Base-by-base conservation (phyloP, 2,329 filamentous ascomycete genomes). In the Aspergillus sp. region DNA sequence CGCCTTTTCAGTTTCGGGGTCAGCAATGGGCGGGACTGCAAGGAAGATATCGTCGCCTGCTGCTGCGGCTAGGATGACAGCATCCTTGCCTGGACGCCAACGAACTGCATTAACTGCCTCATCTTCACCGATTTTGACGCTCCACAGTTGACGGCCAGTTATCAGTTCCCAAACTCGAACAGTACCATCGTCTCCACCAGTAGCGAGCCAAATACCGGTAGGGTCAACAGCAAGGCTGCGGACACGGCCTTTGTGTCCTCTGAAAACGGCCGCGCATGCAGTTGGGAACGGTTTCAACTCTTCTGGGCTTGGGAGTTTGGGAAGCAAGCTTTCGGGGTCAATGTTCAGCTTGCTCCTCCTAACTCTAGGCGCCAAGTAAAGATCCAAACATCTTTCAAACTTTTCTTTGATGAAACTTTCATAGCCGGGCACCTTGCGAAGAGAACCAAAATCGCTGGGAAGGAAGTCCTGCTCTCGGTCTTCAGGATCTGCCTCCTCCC, bases 251-350 rank as follows among this genome's bases (percentile, higher is more conserved):
- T 91, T 86, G 70, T 99, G 95, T 11, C 93, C 93, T 62, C 86
- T 82, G 81, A 95, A 98, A 12, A 96, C 84, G 6, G 91, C 91
- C 45, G 93, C 90, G 66, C 90, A 93, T 8, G 91, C 87, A 0
- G 93, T 96, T 14, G 95, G 95, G 82, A 98, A 99, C 2, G 95
- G 95, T 69, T 91, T 91, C 57, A 99, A 82, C 69, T 99, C 93
- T 68, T 96, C 91, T 0, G 95, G 93, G 59, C 90, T 90, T 7
- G 96, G 95, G 7, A 99, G 82, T 73, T 97, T 97, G 12, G 95
- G 93, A 37, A 99, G 83, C 51, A 99, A 81, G 39, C 91, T 96
- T 74, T 90, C 90, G 3, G 95, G 95, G 68, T 99, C 95, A 70
- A 99, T 98, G 77, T 98, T 96, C 69, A 99, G 85, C 75, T 93